Percentiles rank a stretch among this genome's conserved stretches.
These are phyloP conservation scores for Haplosporangium sp. DNA, from an alignment of 371 early-diverging fungal genomes.

Conservation along the genomic window DNA sequence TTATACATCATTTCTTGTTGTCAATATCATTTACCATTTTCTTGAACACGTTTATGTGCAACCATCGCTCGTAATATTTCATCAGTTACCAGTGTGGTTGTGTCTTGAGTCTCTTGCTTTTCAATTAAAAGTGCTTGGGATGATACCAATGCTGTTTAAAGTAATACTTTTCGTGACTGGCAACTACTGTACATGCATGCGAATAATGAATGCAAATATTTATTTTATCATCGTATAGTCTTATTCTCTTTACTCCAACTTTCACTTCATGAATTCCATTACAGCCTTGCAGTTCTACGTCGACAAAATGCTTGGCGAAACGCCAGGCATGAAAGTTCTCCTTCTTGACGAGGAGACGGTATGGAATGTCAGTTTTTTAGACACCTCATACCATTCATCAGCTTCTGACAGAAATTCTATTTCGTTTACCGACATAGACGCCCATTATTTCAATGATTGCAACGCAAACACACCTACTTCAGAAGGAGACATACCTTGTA, in stretches of 20 bases:
- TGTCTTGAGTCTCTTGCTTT: background rate
- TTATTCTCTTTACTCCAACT: background rate
- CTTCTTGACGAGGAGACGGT: slow-evolving; percentile 95
- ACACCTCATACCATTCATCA: background rate
- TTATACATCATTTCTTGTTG: background rate
- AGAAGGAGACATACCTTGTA: slow-evolving; percentile 93
- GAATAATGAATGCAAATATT: background rate
- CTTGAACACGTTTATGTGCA: slow-evolving; percentile 4
- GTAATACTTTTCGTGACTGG: too few species aligned
- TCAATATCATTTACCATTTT: background rate
- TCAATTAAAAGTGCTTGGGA: background rate
- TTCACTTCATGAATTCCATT: slow-evolving; percentile 76
- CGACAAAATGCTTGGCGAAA: slow-evolving; percentile 90
- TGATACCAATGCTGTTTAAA: background rate
- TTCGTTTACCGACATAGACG: slow-evolving; percentile 68
- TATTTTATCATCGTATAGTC: background rate
- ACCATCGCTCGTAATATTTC: background rate
- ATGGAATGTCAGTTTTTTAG: slow-evolving; percentile 16
- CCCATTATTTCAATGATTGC: slow-evolving; percentile 90
- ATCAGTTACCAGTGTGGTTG: background rate
- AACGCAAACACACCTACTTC: slow-evolving; percentile 90
- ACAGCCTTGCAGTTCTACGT: slow-evolving; percentile 90
- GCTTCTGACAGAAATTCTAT: background rate
- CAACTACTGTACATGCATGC: background rate
- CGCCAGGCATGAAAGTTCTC: slow-evolving; percentile 96